phyloP scores from a whole-genome alignment of 2,329 filamentous ascomycete genomes.

The Epichloe typhina region DNA sequence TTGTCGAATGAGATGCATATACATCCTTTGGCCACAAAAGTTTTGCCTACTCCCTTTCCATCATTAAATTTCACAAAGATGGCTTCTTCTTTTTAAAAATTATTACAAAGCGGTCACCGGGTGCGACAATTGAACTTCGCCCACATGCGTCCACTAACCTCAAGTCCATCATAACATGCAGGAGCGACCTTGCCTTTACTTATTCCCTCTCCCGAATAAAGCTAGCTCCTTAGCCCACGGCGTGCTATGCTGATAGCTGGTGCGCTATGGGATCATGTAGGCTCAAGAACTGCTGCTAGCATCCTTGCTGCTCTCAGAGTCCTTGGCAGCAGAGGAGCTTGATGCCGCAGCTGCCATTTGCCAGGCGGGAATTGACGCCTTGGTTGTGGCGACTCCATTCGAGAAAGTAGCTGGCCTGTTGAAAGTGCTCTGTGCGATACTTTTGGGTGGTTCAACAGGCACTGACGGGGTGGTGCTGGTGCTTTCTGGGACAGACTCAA shows the following conservation, averaged over 20 bases:
- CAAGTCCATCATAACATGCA: background rate
- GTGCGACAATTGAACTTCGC: too few relatives aligned
- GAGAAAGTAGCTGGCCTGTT: slow-evolving; percentile 21
- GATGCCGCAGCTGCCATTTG: slow-evolving; percentile 52
- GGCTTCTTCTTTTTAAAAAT: too few relatives aligned
- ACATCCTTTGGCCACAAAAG: too few relatives aligned
- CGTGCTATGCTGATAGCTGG: background rate
- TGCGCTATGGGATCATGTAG: background rate
- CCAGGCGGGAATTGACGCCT: slow-evolving; percentile 67
- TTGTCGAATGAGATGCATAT: background rate
- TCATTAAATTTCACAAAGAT: background rate
- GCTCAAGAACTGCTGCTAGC: slow-evolving; percentile 2
- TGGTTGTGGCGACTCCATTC: slow-evolving; percentile 26
- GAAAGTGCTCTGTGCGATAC: slow-evolving; percentile 15
- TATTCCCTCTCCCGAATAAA: too few relatives aligned
- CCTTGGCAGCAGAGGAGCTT: slow-evolving; percentile 15
- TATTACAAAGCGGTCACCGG: too few relatives aligned
- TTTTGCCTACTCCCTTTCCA: too few relatives aligned
- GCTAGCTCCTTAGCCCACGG: too few relatives aligned
- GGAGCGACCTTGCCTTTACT: background rate
- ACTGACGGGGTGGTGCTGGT: slow-evolving; percentile 13
- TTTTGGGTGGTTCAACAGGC: slow-evolving; percentile 20
- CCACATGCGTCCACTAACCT: too few relatives aligned
- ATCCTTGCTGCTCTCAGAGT: slow-evolving; percentile 8
- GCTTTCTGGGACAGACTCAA: slow-evolving; percentile 12